phyloP scores from a whole-genome alignment of 495 filamentous ascomycete genomes.

The Apiosordaria backusii region DNA sequence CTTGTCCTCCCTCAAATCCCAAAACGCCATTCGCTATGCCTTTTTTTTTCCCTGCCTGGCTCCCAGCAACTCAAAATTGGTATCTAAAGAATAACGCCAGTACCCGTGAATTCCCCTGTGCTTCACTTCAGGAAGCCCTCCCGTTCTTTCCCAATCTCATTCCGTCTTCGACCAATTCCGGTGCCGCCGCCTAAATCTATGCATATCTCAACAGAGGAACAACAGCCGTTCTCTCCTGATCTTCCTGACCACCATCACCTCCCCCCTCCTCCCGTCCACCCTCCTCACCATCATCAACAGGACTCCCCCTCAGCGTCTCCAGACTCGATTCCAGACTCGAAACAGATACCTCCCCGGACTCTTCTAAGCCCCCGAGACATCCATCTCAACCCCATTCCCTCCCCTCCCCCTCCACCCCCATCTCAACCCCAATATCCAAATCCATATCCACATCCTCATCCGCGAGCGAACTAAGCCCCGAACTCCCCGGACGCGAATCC shows the following conservation, averaged over 20 bases:
- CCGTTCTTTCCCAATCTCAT: no score
- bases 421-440: neutral
- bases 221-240: neutral
- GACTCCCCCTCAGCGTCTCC: neutral
- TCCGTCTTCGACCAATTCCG: no score
- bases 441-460: neutral
- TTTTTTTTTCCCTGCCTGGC: neutral
- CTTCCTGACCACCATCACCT: neutral
- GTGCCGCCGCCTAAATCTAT: no score
- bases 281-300: neutral
- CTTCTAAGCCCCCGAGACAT: neutral
- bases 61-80: neutral
- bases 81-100: neutral
- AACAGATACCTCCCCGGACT: neutral
- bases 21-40: neutral
- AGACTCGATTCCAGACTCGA: no score
- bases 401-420: no score
- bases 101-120: neutral
- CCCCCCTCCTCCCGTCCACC: neutral
- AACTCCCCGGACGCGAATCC: constrained; percentile 47
- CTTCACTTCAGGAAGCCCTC: neutral
- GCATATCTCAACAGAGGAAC: neutral
- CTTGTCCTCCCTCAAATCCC: neutral
- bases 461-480: constrained; percentile 49
- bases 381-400: neutral